A percentile compares a stretch with the other conserved stretches of the same genome.
Conservation (phyloP, 805 yeast genomes). For the Zygosaccharomyces lentus region DNA sequence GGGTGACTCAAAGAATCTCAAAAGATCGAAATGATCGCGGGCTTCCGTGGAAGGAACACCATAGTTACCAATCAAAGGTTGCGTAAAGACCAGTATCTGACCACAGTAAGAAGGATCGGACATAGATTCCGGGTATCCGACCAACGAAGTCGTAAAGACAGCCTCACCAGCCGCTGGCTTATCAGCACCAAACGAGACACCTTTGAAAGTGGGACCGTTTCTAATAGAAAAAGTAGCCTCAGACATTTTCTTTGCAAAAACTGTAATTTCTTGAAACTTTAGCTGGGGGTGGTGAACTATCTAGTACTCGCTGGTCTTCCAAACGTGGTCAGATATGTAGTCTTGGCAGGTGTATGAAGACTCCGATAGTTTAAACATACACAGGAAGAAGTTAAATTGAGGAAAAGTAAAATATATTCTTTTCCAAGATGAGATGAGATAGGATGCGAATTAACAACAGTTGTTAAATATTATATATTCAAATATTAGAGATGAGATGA, state of each 20-base stretch:
- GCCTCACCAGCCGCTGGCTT: constrained; percentile 94
- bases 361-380: constrained; percentile 33
- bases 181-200: constrained; percentile 94
- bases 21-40: constrained; percentile 77
- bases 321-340: constrained; percentile 49
- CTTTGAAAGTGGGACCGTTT: constrained; percentile 90
- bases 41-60: constrained; percentile 89
- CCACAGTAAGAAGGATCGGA: constrained; percentile 98
- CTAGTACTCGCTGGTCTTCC: constrained; percentile 46
- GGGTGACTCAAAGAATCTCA: constrained; percentile 90
- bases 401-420: background rate
- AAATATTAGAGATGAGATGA: constrained; percentile 2
- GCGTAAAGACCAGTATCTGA: constrained; percentile 94
- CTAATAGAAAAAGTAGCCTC: constrained; percentile 82
- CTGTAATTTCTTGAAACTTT: background rate
- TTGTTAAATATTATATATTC: too few species aligned
- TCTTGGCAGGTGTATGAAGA: constrained; percentile 42
- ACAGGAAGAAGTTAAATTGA: constrained; percentile 10
- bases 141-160: constrained; percentile 95
- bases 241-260: constrained; percentile 18
- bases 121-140: constrained; percentile 98
- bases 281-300: constrained; percentile 3
- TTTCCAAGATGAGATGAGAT: background rate
- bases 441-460: background rate
- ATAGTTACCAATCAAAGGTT: constrained; percentile 95